phyloP scores from a whole-genome alignment of 768 basidiomycete genomes.

The Pulveroboletus sp. region DNA sequence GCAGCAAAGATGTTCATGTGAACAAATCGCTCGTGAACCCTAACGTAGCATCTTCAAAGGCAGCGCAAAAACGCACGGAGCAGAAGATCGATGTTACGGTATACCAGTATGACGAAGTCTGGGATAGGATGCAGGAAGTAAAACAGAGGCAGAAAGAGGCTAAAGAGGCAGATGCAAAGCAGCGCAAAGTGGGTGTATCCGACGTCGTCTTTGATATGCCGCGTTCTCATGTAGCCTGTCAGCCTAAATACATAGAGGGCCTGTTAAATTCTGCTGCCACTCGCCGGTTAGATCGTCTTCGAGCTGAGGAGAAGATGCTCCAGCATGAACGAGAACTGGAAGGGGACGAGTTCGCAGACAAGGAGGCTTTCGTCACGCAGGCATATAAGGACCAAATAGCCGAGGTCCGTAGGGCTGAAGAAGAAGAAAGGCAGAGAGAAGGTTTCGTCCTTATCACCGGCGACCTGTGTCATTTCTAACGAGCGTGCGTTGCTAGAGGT shows the following conservation, averaged over 20 bases:
- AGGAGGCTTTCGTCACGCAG: constrained; percentile 96
- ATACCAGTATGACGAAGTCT: constrained; percentile 95
- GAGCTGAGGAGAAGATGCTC: constrained; percentile 98
- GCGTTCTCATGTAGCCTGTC: constrained; percentile 10
- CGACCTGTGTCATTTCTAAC: background rate
- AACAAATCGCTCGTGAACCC: constrained; percentile 57
- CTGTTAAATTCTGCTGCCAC: constrained; percentile 81
- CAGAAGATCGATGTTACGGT: constrained; percentile 74
- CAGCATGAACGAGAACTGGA: constrained; percentile 88
- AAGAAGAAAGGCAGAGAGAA: constrained; percentile 85
- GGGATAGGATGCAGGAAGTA: constrained; percentile 90
- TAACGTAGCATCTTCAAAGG: constrained; percentile 55
- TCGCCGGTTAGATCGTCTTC: constrained; percentile 78
- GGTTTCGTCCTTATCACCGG: constrained; percentile 50
- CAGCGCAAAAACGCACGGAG: constrained; percentile 69
- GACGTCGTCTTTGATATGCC: background rate
- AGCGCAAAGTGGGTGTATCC: constrained; percentile 61
- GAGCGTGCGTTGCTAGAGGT: constrained; percentile 35
- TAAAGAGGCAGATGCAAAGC: constrained; percentile 71
- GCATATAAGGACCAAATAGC: constrained; percentile 97
- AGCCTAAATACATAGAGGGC: constrained; percentile 92
- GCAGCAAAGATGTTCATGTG: constrained; percentile 37
- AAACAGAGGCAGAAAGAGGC: constrained; percentile 68
- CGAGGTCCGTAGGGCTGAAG: constrained; percentile 84
- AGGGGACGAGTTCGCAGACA: constrained; percentile 90